phyloP scores from a whole-genome alignment of 495 filamentous ascomycete genomes.

The Neurospora sp. region DNA sequence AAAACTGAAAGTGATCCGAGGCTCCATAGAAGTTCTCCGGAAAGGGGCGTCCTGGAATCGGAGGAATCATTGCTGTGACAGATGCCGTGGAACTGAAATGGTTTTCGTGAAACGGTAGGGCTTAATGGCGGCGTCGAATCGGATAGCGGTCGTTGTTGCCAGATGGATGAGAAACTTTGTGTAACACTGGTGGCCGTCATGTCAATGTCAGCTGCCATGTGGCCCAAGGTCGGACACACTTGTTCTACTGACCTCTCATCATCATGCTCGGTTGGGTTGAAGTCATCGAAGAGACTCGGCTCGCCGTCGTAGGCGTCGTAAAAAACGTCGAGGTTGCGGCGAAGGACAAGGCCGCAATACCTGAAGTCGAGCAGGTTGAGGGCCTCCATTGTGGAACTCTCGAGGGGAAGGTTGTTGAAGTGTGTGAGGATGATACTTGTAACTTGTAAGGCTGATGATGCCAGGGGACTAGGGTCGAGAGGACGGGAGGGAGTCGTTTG shows the following conservation, averaged over 20 bases:
- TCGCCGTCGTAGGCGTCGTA: neutral
- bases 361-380: neutral
- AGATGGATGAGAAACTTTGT: neutral
- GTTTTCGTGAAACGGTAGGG: neutral
- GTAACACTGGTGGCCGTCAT: neutral
- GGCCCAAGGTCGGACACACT: neutral
- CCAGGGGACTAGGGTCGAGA: neutral
- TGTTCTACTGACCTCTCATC: neutral
- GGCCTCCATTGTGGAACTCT: neutral
- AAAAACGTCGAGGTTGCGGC: neutral
- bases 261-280: neutral
- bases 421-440: neutral
- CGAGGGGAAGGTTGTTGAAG: neutral
- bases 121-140: neutral
- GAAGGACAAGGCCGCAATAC: neutral
- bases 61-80: neutral
- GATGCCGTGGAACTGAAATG: neutral
- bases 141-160: neutral
- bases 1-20: neutral
- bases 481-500: neutral
- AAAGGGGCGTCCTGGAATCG: neutral
- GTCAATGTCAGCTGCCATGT: neutral
- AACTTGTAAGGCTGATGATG: neutral
- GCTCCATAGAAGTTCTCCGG: neutral
- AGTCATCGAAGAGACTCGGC: neutral